A percentile compares a stretch with the other conserved stretches of the same genome.
These are phyloP conservation scores for Talinum fruticosum DNA, from an alignment of 148 eudicot genomes.

Conservation along the genomic window DNA sequence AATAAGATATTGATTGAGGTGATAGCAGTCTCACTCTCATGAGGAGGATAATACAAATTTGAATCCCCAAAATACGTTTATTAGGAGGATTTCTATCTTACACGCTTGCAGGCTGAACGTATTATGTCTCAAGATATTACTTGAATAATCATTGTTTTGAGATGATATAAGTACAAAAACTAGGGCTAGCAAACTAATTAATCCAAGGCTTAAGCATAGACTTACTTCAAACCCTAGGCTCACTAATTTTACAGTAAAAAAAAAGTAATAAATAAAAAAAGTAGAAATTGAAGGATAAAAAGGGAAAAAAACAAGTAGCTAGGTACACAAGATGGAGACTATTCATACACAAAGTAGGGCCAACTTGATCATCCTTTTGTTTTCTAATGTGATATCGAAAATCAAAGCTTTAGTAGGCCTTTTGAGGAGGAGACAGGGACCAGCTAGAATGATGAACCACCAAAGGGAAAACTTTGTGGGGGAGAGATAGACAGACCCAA, in stretches of 20 bases:
- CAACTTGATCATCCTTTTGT: slow-evolving; percentile 2
- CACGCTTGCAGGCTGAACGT: no score
- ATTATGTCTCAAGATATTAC: no score
- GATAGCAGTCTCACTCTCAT: no score
- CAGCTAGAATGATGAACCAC: slow-evolving; percentile 22
- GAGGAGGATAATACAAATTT: no score
- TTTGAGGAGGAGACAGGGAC: slow-evolving; percentile 35
- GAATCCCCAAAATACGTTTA: no score
- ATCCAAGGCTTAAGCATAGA: no score
- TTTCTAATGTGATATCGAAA: background rate
- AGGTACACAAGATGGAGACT: slow-evolving; percentile 24
- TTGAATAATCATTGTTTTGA: no score
- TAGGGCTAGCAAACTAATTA: background rate
- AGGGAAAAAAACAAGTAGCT: background rate
- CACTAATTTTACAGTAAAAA: background rate
- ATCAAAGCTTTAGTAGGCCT: slow-evolving; percentile 7
- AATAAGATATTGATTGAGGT: no score
- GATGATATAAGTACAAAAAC: no score
- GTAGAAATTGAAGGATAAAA: background rate
- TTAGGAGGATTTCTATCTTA: no score
- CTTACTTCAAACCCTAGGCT: no score
- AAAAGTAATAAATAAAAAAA: background rate
- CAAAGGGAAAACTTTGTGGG: slow-evolving; percentile 7
- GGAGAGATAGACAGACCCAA: slow-evolving; percentile 6
- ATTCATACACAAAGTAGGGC: slow-evolving; percentile 18